These are phyloP conservation scores for Macrotyloma uniflorum DNA, from an alignment of 306 rosid genomes.

Conservation along the genomic window DNA sequence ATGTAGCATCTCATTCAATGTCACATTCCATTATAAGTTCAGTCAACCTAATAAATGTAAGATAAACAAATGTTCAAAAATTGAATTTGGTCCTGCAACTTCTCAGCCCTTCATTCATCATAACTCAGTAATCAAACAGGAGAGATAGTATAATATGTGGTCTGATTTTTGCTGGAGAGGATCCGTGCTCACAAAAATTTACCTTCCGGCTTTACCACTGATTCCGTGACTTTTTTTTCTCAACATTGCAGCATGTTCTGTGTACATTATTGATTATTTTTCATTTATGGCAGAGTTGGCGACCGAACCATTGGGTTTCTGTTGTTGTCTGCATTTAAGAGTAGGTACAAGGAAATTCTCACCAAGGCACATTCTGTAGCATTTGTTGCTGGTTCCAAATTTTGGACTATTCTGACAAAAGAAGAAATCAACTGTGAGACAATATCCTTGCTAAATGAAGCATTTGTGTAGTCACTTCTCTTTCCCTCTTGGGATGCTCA, in stretches of 20 bases:
- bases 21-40: neutral
- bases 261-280: neutral
- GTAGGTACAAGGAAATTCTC: conserved; percentile 85
- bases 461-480: conserved; percentile 9
- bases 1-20: conserved; percentile 5
- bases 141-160: too few species aligned
- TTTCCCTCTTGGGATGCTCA: conserved; percentile 16
- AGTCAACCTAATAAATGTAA: neutral
- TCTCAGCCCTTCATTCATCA: too few species aligned
- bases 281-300: conserved; percentile 66
- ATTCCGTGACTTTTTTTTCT: neutral
- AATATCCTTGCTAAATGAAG: conserved; percentile 17
- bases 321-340: conserved; percentile 86
- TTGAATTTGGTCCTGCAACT: too few species aligned
- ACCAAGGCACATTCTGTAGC: conserved; percentile 89
- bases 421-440: conserved; percentile 84
- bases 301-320: conserved; percentile 81
- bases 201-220: neutral
- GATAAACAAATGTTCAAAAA: neutral
- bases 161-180: too few species aligned
- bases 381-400: conserved; percentile 71
- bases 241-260: neutral
- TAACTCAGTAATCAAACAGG: too few species aligned
- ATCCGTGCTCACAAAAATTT: neutral
- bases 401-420: conserved; percentile 63